Evolutionary conservation across 2,329 filamentous ascomycete species (phyloP), one percentile per base, ranked within the genome.

Genomic region (Xylaria arbuscula): DNA sequence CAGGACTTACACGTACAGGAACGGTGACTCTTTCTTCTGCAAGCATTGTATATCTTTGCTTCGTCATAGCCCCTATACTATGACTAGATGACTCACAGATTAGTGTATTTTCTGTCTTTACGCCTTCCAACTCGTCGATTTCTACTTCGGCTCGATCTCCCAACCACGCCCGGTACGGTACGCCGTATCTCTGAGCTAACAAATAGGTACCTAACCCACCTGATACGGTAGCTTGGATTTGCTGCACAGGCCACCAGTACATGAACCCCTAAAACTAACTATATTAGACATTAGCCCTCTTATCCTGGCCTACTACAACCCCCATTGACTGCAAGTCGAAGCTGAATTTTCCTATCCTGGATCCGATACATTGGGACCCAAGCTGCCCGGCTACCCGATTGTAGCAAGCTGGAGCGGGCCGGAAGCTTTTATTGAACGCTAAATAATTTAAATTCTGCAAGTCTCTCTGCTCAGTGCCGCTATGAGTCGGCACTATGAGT

Each of bases 361-460:
- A 66, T 62, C 67, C 67, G 67, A 51, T 66, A 66, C 62, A 69
- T 69, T 69, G 67, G 67, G 50, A 66, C 38, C 40, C 22, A 36
- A 45, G n/a, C 32, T 22, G 13, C 66, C 62, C 58, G 62, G 62
- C 67, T 59, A 3, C 15, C 66, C 54, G 28, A 58, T 62, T 66
- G 66, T 62, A 63, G 62, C 42, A 66, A 66, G 54, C 50, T 66
- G 22, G 58, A 47, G 24, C 28, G 24, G 51, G 58, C 28, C 36
- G 11, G n/a, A 58, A 2, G 19, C 19, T 58, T 51, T 62, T 56
- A 65, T 66, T 54, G 62, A 61, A 17, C 28, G 38, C 34, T 51
- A n/a, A 54, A 66, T 47, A 47, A 61, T 54, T 53, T 32, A 32
- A 66, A 53, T 62, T 32, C 36, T 58, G 19, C 45, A 6, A 65